Evolutionary conservation across 202 grass and related monocot genomes (phyloP), one percentile per base, ranked within the genome.

Genomic region (Setaria italica): DNA sequence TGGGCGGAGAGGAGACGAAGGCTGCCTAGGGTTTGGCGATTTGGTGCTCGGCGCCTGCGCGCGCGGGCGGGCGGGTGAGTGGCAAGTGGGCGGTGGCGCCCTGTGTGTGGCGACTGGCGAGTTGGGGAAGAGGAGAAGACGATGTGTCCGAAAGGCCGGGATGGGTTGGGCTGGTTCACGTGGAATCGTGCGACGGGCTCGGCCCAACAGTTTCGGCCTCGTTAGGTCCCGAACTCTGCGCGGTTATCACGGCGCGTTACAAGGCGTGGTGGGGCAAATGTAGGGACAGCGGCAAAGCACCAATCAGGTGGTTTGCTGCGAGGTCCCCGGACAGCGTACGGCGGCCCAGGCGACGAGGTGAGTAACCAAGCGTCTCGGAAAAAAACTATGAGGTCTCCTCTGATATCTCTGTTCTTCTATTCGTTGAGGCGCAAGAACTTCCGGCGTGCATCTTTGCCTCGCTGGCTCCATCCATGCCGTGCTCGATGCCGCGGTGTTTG

Each of bases 1-100:
- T 25, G 25, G 25, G 25, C 25, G 53, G 65, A 1, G 0, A 1
- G 51, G 51, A 60, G 80, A 78, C 15, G 54, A 12, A 11, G 39
- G 80, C 35, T 75, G 50, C 3, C 32, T 83, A 83, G 80, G 78
- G 60, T 87, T 87, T 41, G 37, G 74, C 25, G 84, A 15, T 10
- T 45, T 55, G 42, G 66, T 77, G 4, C 1, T 68, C 14, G 25
- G 11, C 19, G 5, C 51, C 11, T 68, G 37, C 70, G 78, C 78
- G 68, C 47, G 85, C 85, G 85, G 34, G 85, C 35, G 70, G 2
- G 0, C 7, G 17, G 19, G 16, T 42, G 34, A 35, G 34, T 35
- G 39, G 39, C 39, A 5, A 41, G 39, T 41, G 39, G 39, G 5
- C 39, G 5, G 39, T 37, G 35, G 2, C 35, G 4, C 35, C 35